phyloP scores from a whole-genome alignment of 495 filamentous ascomycete species.

The Aspergillus wentii region DNA sequence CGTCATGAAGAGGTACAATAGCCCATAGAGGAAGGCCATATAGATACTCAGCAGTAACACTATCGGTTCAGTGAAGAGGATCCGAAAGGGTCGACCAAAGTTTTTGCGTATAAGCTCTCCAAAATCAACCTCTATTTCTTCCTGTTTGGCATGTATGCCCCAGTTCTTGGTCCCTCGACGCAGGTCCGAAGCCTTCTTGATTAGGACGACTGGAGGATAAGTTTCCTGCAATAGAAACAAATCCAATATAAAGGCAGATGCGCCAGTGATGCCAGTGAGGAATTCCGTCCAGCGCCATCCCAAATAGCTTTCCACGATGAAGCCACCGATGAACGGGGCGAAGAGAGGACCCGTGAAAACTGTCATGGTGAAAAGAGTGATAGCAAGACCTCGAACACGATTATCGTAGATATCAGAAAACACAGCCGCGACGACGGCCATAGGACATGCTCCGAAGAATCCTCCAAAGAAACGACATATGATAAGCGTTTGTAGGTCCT shows the following conservation, averaged over 20 bases:
- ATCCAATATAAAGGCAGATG: conserved; percentile 62
- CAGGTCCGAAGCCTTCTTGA: conserved; percentile 71
- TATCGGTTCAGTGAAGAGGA: conserved; percentile 79
- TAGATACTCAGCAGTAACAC: conserved; percentile 70
- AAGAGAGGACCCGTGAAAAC: conserved; percentile 80
- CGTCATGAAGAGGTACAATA: conserved; percentile 77
- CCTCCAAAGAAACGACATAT: conserved; percentile 83
- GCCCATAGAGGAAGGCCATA: conserved; percentile 77
- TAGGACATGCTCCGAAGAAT: conserved; percentile 65
- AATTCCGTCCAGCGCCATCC: conserved; percentile 91
- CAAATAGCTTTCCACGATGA: conserved; percentile 63
- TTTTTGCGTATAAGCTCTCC: conserved; percentile 76
- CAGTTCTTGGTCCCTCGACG: conserved; percentile 82
- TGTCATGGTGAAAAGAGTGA: conserved; percentile 75
- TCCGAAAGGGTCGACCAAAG: conserved; percentile 71
- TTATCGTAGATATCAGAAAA: conserved; percentile 89
- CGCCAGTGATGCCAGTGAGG: conserved; percentile 68
- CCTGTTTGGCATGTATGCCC: conserved; percentile 92
- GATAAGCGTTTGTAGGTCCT: conserved; percentile 78
- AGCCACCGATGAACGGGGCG: conserved; percentile 81
- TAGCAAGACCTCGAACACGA: conserved; percentile 69
- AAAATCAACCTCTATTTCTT: conserved; percentile 85
- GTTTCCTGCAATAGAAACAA: conserved; percentile 74
- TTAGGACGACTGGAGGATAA: conserved; percentile 76
- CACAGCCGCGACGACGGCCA: conserved; percentile 80